Evolutionary conservation across 2,329 filamentous ascomycete species (phyloP), one percentile per base, ranked within the genome.

Genomic region (Colletotrichum magnum): DNA sequence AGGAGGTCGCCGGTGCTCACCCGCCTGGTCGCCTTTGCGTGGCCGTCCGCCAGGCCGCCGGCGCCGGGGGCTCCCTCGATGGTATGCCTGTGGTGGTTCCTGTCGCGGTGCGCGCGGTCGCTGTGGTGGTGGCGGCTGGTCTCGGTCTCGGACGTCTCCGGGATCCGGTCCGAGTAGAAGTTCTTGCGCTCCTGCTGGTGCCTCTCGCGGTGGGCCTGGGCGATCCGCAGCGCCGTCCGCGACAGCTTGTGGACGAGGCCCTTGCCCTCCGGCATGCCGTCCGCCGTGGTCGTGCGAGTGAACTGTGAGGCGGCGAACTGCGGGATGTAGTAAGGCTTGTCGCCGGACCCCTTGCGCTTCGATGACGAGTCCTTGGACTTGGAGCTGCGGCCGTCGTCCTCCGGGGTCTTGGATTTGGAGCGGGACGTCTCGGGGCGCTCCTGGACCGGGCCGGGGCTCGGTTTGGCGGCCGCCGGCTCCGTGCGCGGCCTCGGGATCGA

Each of bases 281-380:
- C 82, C 16, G 82, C 79, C 1, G 86, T 88, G 0, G 87, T 84
- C 0, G 88, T 90, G 51, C 82, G 79, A 10, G 83, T 79, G 73
- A 90, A 90, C 66, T 89, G 87, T 13, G 82, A 75, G 1, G 88
- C 87, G 0, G 88, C 88, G 43, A 86, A 82, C 60, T 82, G 81
- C 15, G 88, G 88, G 2, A 89, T 77, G 72, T 90, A 85, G 43
- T 80, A 85, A 71, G 88, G 85, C 6, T 54, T 63, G 43, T 66
- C 32, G 59, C 71, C 48, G 16, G 47, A 24, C 9, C 51, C 36
- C 74, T 72, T 16, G 59, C 67, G 41, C 58, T 52, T 53, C 15
- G 53, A 18, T 18, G 18, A 56, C 9, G 66, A 57, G 43, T 41
- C 53, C 53, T 58, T 54, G 26, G 66, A 66, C 21, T 66, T 64